Evolutionary conservation across 257 asterid genomes (phyloP).

Genomic region (Nicotiana knightiana): DNA sequence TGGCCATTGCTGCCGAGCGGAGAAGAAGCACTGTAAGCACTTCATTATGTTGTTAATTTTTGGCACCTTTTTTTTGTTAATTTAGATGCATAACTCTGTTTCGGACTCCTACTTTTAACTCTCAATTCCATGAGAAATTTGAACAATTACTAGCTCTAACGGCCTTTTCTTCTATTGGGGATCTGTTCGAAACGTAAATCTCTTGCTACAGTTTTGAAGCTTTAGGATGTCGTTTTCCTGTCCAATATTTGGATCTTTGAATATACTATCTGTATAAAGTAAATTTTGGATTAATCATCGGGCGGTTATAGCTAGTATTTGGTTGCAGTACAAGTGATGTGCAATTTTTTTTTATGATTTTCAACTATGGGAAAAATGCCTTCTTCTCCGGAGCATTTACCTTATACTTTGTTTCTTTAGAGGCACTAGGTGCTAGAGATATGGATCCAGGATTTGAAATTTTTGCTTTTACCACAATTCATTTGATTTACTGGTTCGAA

Average conservation of each 20-base stretch:
- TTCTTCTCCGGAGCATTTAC: not conserved
- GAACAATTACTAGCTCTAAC: not conserved
- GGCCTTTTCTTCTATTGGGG: not conserved
- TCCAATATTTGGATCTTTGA: not conserved
- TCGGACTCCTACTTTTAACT: not conserved
- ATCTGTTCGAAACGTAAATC: not conserved
- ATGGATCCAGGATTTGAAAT: no score
- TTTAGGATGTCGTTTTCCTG: not conserved
- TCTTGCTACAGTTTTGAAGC: not conserved
- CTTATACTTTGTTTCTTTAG: not conserved
- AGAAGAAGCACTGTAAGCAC: slow-evolving; percentile 68
- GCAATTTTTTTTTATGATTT: not conserved
- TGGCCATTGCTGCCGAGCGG: slow-evolving; percentile 91
- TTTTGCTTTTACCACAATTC: no score
- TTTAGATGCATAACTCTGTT: not conserved
- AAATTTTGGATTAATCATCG: not conserved
- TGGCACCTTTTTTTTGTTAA: no score
- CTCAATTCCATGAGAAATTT: not conserved
- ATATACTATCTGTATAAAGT: not conserved
- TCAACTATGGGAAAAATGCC: no score
- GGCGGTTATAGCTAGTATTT: no score
- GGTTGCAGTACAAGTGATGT: not conserved
- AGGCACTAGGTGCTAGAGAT: not conserved
- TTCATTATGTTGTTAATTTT: not conserved
- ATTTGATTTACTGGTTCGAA: no score